These are phyloP conservation scores for Colletotrichum sp. DNA, from an alignment of 2,329 filamentous ascomycete species.

Conservation along the genomic window DNA sequence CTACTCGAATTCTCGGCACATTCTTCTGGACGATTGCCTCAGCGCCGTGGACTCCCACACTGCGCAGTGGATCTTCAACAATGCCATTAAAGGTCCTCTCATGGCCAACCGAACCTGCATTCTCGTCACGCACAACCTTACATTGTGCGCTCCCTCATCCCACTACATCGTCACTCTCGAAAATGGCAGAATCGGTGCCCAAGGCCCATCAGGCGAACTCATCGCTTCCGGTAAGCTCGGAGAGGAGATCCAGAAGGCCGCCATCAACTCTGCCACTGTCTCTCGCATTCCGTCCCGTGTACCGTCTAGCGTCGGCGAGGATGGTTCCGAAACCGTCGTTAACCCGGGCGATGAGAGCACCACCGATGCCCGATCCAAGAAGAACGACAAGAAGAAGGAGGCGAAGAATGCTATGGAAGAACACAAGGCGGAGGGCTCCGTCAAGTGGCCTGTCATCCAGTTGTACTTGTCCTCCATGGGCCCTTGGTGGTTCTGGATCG, in stretches of 20 bases:
- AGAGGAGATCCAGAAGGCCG: slow-evolving; percentile 79
- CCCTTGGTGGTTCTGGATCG: slow-evolving; percentile 93
- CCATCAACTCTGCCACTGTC: slow-evolving; percentile 68
- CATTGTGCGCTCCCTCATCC: slow-evolving; percentile 82
- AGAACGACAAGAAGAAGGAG: slow-evolving; percentile 49
- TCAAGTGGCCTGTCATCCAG: slow-evolving; percentile 84
- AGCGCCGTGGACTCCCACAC: slow-evolving; percentile 98
- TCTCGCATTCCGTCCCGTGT: slow-evolving; percentile 80
- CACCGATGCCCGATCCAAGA: slow-evolving; percentile 50
- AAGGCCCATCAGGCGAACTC: slow-evolving; percentile 79
- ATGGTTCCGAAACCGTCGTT: slow-evolving; percentile 58
- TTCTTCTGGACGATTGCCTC: slow-evolving; percentile 92
- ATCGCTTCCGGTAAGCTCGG: slow-evolving; percentile 88
- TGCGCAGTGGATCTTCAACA: slow-evolving; percentile 96
- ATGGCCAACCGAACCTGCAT: slow-evolving; percentile 93
- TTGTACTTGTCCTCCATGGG: slow-evolving; percentile 93
- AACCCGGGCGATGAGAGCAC: slow-evolving; percentile 56
- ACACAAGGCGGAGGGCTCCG: slow-evolving; percentile 80
- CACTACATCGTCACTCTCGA: slow-evolving; percentile 84
- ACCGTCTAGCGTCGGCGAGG: slow-evolving; percentile 75
- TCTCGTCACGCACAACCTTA: slow-evolving; percentile 92
- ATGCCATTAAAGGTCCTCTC: slow-evolving; percentile 86
- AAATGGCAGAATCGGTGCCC: slow-evolving; percentile 78
- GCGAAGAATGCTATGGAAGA: slow-evolving; percentile 68
- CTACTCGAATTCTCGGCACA: slow-evolving; percentile 92